Percentiles rank a stretch among this genome's conserved stretches.
Conservation (phyloP, 2,329 filamentous ascomycete genomes). For the Hypoxylon sp. region DNA sequence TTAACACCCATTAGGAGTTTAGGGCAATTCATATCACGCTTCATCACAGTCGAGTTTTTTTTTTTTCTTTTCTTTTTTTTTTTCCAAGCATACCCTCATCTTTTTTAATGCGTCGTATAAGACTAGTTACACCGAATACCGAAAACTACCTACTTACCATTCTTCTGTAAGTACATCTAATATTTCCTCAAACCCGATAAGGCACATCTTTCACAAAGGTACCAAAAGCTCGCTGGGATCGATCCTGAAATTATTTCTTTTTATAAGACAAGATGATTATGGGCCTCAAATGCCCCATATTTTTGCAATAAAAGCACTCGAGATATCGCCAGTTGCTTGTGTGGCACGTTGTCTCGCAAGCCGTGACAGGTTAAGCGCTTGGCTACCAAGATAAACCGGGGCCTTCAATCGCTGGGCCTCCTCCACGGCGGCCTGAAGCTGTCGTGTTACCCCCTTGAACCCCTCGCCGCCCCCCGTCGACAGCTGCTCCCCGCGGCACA, state of each 20-base stretch:
- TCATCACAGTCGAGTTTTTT: constrained; percentile 16
- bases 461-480: constrained; percentile 35
- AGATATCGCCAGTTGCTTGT: constrained; percentile 35
- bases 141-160: neutral
- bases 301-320: constrained; percentile 44
- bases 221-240: neutral
- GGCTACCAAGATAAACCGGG: constrained; percentile 56
- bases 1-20: constrained; percentile 5
- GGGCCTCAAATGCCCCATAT: constrained; percentile 45
- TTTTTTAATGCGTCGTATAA: neutral
- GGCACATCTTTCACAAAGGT: no score
- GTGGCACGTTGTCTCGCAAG: constrained; percentile 46
- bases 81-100: neutral
- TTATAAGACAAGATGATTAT: constrained; percentile 8
- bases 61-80: constrained; percentile 6
- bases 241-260: neutral
- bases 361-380: constrained; percentile 55
- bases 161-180: neutral
- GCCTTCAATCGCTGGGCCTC: constrained; percentile 58
- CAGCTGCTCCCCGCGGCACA: constrained; percentile 47
- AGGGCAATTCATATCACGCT: constrained; percentile 25
- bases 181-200: no score
- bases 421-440: constrained; percentile 55
- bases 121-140: neutral
- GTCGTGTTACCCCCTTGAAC: constrained; percentile 49